Evolutionary conservation across 2,329 filamentous ascomycete genomes (phyloP), one percentile per base, ranked within the genome.

Genomic region (Colletotrichum tanaceti): DNA sequence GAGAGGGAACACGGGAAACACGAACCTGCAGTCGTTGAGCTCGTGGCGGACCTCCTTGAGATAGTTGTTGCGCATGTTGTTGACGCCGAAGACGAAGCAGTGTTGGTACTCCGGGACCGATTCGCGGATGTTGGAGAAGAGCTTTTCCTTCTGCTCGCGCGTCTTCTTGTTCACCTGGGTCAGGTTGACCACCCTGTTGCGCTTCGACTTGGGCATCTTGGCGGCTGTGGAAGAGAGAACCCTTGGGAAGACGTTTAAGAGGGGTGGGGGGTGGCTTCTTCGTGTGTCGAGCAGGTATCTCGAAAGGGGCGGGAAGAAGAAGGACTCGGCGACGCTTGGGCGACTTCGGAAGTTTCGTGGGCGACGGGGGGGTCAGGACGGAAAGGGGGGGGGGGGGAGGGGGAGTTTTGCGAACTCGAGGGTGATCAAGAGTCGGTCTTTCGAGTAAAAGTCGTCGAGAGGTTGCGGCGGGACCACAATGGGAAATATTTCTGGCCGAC

Each of bases 51-150:
- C 93, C 76, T 93, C 90, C 84, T 98, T 97, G 76, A 98, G 84
- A 81, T 97, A 94, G 74, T 91, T 97, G 84, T 99, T 99, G 79
- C 96, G 93, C 93, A 97, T 97, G 85, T 98, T 98, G 78, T 97
- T 93, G 74, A 99, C 91, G 76, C 88, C 88, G 80, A 99, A 97
- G 78, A 98, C 93, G 82, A 97, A 97, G 83, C 95, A 92, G 85
- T 95, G 90, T 81, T 94, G 89, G 86, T 95, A 97, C 77, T 93
- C 85, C 77, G 94, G 91, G 70, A 97, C 86, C 76, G 90, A 90
- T 79, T 94, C 91, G 80, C 94, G 93, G 72, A 99, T 91, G 80
- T 93, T 93, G 81, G 91, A 86, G 83, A 95, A 97, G 71, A 98
- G 91, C 77, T 91, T 90, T 77, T 94, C 89, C 80, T 94, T 94